Conservation (phyloP, 2,329 filamentous ascomycete species). For the Penicillium sp. region DNA sequence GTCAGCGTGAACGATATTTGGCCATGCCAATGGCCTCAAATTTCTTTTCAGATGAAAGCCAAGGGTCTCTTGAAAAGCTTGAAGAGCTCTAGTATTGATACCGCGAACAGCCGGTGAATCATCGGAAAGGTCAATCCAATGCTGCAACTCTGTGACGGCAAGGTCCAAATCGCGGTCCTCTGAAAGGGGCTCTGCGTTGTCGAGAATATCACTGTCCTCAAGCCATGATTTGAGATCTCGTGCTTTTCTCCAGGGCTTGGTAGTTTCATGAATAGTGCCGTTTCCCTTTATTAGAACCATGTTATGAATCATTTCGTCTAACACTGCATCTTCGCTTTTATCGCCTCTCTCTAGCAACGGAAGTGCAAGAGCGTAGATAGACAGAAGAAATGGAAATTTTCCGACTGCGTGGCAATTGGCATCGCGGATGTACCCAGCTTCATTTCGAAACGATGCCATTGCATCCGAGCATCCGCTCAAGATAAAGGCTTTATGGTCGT, state of each 20-base stretch:
- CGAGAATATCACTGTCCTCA: background rate
- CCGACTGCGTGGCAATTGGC: background rate
- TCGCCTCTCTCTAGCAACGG: background rate
- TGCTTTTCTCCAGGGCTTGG: background rate
- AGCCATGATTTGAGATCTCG: background rate
- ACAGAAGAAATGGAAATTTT: background rate
- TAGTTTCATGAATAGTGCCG: background rate
- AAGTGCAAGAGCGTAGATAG: background rate
- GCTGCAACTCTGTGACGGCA: background rate
- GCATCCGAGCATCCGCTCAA: background rate
- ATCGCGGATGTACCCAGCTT: background rate
- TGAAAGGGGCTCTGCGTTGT: background rate
- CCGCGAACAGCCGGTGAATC: background rate
- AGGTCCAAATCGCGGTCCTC: background rate
- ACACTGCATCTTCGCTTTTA: background rate
- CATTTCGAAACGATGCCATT: background rate
- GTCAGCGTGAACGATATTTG: background rate
- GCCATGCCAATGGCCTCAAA: background rate
- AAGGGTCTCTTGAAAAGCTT: background rate
- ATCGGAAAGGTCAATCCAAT: background rate
- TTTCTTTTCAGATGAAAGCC: background rate
- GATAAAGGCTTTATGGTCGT: background rate
- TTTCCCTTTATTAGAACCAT: background rate
- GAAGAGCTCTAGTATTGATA: background rate
- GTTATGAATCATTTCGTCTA: background rate